A percentile compares a stretch with the other conserved stretches of the same genome.
phyloP scores from a whole-genome alignment of 2,329 filamentous ascomycete genomes.

The Pseudocercospora cruenta region DNA sequence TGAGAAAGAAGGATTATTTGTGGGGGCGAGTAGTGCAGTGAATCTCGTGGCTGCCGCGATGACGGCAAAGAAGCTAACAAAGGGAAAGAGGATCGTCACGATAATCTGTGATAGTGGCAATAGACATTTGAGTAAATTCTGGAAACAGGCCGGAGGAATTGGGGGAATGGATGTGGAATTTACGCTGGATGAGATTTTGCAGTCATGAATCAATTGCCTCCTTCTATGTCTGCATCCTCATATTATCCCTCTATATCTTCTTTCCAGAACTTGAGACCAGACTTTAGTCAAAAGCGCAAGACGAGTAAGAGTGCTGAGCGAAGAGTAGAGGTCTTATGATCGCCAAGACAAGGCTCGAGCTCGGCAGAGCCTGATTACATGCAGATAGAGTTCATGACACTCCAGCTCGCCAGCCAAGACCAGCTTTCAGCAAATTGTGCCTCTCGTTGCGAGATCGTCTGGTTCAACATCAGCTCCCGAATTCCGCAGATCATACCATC shows the following conservation, averaged over 20 bases:
- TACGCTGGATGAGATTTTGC: slow-evolving; percentile 61
- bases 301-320: too few species aligned
- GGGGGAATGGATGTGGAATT: slow-evolving; percentile 55
- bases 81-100: slow-evolving; percentile 67
- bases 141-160: slow-evolving; percentile 71
- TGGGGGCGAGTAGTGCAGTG: slow-evolving; percentile 93
- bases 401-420: too few species aligned
- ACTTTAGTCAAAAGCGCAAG: too few species aligned
- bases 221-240: too few species aligned
- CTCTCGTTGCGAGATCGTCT: too few species aligned
- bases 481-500: too few species aligned
- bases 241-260: not conserved
- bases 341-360: too few species aligned
- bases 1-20: slow-evolving; percentile 91
- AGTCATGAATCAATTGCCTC: not conserved
- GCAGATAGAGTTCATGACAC: too few species aligned
- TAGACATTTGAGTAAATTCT: slow-evolving; percentile 82
- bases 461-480: too few species aligned
- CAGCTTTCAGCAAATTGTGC: too few species aligned
- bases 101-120: slow-evolving; percentile 78
- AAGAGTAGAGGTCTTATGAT: too few species aligned
- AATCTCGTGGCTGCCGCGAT: slow-evolving; percentile 86
- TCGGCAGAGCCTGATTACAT: too few species aligned
- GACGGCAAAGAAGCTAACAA: not conserved
- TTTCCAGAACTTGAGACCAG: not conserved